phyloP scores from a whole-genome alignment of 805 yeast genomes.

The Maudiozyma serrabonitensis region DNA sequence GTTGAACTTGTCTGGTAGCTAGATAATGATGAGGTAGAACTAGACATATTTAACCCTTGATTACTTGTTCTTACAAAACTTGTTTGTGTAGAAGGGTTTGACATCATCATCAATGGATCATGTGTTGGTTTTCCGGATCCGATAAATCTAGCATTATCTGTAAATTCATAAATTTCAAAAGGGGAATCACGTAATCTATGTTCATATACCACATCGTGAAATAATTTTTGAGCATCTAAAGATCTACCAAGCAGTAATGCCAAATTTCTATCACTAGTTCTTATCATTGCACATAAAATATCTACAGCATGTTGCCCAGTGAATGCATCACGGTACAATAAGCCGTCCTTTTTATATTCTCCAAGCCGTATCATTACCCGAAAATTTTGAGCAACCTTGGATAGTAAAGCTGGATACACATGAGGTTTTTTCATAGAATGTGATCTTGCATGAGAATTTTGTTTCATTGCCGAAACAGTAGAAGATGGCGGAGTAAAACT shows the following conservation, averaged over 20 bases:
- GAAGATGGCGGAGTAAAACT: conserved; percentile 2
- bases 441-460: conserved; percentile 40
- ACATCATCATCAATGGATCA: conserved; percentile 22
- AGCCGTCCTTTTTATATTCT: conserved; percentile 80
- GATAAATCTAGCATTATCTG: conserved; percentile 31
- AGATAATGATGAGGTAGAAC: conserved; percentile 9
- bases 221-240: conserved; percentile 85
- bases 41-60: conserved; percentile 6
- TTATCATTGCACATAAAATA: conserved; percentile 70
- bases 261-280: conserved; percentile 84
- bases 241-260: conserved; percentile 86
- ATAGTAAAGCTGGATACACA: conserved; percentile 83
- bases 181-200: conserved; percentile 84
- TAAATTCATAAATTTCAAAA: conserved; percentile 80
- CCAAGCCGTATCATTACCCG: conserved; percentile 59
- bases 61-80: background rate
- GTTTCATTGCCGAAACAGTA: conserved; percentile 34
- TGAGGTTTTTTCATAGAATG: conserved; percentile 40
- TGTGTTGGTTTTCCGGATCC: conserved; percentile 17
- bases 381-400: conserved; percentile 74
- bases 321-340: conserved; percentile 85
- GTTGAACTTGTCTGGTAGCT: conserved; percentile 2
- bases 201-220: conserved; percentile 92
- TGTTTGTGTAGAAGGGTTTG: conserved; percentile 7
- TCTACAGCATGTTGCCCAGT: conserved; percentile 93